Evolutionary conservation across 2,329 filamentous ascomycete genomes (phyloP), one percentile per base, ranked within the genome.

Genomic region (Dothidotthia symphoricarpi): DNA sequence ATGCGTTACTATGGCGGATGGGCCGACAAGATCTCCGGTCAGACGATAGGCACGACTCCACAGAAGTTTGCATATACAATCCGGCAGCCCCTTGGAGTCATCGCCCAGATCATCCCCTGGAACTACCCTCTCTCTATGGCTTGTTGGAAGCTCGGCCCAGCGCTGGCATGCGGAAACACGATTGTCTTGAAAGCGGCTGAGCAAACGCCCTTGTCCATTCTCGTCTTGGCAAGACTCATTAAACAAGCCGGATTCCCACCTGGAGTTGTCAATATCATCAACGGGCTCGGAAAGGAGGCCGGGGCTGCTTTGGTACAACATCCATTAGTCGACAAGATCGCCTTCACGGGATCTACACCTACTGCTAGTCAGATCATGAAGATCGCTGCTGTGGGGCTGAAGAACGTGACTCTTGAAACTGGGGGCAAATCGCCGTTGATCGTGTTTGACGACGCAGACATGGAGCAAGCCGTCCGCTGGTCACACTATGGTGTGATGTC

Each of bases 1-100:
- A 62, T 83, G 32, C 79, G 78, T 46, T 89, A 89, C 67, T 90
- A 88, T 55, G 83, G 78, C 29, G 85, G 86, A 31, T 88, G 78
- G 67, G 82, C 84, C 26, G 86, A 89, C 68, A 90, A 90, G 70
- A 80, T 84, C 45, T 79, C 80, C 41, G 85, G 86, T 15, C 78
- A 85, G 59, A 81, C 82, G 3, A 85, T 88, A 47, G 80, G 82
- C 49, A 82, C 81, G 10, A 78, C 77, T 3, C 74, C 77, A 1
- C 66, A 71, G 33, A 89, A 87, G 65, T 76, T 89, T 50, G 83
- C 83, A 4, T 89, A 88, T 61, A 88, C 85, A 0, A 68, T 86
- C 39, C 78, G 81, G 47, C 80, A 89, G 64, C 85, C 85, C 8
- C 55, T 72, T 22, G 69, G 69, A 38, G 69, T 72, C 11, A 57